phyloP scores from a whole-genome alignment of 1,284 basidiomycete genomes.

The Ustilago sp. region DNA sequence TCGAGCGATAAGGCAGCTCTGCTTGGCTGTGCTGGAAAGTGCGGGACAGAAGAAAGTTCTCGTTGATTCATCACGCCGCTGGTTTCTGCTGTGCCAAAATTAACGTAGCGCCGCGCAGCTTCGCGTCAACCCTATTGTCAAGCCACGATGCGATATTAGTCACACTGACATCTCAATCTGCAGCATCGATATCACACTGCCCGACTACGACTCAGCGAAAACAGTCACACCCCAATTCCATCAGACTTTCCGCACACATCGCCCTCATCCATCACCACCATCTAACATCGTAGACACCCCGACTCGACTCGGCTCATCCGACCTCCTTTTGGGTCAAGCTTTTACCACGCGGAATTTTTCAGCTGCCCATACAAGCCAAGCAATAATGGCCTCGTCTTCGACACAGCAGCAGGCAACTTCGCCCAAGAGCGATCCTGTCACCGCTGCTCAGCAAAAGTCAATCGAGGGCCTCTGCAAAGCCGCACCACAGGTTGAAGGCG shows the following conservation, averaged over 20 bases:
- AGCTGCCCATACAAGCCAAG: neutral
- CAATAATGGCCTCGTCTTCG: slow-evolving; percentile 29
- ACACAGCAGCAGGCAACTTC: slow-evolving; percentile 15
- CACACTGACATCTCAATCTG: slow-evolving; percentile 16
- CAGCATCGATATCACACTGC: slow-evolving; percentile 1
- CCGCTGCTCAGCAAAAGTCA: slow-evolving; percentile 38
- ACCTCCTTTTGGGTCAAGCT: no score
- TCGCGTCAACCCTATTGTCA: neutral
- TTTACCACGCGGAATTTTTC: neutral
- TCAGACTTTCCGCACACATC: neutral
- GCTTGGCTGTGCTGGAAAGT: neutral
- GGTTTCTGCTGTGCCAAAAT: neutral
- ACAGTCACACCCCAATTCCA: neutral
- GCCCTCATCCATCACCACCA: neutral
- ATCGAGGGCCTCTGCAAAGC: slow-evolving; percentile 39
- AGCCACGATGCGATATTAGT: slow-evolving; percentile 22
- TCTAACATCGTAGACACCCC: neutral
- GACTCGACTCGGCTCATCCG: no score
- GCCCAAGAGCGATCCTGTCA: slow-evolving; percentile 23
- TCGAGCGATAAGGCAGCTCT: neutral
- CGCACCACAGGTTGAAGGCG: slow-evolving; percentile 35
- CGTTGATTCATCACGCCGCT: slow-evolving; percentile 14
- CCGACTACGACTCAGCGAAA: neutral
- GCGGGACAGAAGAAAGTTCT: slow-evolving; percentile 25
- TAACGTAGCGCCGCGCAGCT: neutral